Evolutionary conservation across 371 early-diverging fungal genomes (phyloP).

Genomic region (Mortierella sp.): DNA sequence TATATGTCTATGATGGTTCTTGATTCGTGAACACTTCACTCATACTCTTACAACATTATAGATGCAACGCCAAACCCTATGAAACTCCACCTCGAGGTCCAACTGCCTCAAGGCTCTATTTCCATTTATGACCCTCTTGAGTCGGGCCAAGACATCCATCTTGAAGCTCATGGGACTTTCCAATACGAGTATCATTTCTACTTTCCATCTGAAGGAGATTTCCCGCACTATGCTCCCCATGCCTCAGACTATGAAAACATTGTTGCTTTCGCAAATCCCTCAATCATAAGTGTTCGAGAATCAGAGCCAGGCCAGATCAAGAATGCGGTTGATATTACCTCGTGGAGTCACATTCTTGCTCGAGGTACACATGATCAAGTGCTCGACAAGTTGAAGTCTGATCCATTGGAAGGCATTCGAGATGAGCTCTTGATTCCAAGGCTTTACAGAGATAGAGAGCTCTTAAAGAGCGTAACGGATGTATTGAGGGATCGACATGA

Average conservation of each 20-base stretch:
- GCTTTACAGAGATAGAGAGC: conserved; percentile 20
- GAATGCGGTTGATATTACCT: conserved; percentile 15
- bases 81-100: conserved; percentile 43
- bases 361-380: conserved; percentile 35
- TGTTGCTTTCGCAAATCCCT: conserved; percentile 32
- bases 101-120: conserved; percentile 44
- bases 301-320: conserved; percentile 4
- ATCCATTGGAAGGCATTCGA: conserved; percentile 26
- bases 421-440: conserved; percentile 39
- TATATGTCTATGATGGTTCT: background rate
- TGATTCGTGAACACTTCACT: background rate
- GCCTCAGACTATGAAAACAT: conserved; percentile 51
- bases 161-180: conserved; percentile 38
- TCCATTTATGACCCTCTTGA: conserved; percentile 20
- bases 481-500: conserved; percentile 38
- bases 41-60: background rate
- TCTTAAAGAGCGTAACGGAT: conserved; percentile 32
- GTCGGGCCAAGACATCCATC: conserved; percentile 27
- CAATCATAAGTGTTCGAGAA: conserved; percentile 29
- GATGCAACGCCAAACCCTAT: conserved; percentile 50
- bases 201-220: conserved; percentile 65
- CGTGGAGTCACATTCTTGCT: conserved; percentile 34
- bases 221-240: conserved; percentile 61
- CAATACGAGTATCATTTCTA: conserved; percentile 61
- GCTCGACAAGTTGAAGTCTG: conserved; percentile 42